Evolutionary conservation across 495 filamentous ascomycete species (phyloP).

Genomic region (Achaetomiella virescens): DNA sequence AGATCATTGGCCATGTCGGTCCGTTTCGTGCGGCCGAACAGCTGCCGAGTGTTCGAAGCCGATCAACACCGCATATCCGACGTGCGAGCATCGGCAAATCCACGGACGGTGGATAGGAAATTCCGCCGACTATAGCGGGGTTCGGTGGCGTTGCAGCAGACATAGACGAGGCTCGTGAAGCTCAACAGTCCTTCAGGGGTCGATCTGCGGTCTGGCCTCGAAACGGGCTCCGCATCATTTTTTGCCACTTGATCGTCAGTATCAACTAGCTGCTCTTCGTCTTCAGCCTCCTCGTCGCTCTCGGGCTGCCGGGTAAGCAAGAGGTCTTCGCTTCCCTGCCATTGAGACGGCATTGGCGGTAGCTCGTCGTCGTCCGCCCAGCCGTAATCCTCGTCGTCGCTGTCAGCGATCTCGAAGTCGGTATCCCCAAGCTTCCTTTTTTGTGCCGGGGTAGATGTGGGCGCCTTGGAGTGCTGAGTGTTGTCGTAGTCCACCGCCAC

Average conservation of each 20-base stretch:
- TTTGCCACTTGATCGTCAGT: neutral
- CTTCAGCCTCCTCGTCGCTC: conserved; percentile 28
- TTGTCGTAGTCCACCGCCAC: conserved; percentile 21
- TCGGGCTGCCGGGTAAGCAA: conserved; percentile 30
- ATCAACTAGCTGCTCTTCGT: conserved; percentile 20
- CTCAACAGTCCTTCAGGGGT: neutral
- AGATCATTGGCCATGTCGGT: neutral
- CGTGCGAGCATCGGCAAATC: neutral
- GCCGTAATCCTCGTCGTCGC: conserved; percentile 47
- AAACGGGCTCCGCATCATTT: neutral
- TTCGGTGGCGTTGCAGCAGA: neutral
- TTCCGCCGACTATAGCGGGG: neutral
- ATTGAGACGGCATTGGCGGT: conserved; percentile 43
- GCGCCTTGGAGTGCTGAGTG: conserved; percentile 20
- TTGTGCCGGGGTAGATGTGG: conserved; percentile 26
- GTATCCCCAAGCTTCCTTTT: conserved; percentile 43
- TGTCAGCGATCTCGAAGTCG: conserved; percentile 43
- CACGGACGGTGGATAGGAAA: neutral
- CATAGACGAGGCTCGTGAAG: neutral
- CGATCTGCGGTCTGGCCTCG: neutral
- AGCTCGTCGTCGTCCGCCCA: conserved; percentile 45
- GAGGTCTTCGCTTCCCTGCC: conserved; percentile 49
- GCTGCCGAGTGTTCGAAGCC: neutral
- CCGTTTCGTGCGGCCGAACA: neutral
- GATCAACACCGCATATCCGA: neutral